Evolutionary conservation across 176 grass and related monocot species (phyloP), one percentile per base, ranked within the genome.

Genomic region (Rhipidocladum racemiflorum): DNA sequence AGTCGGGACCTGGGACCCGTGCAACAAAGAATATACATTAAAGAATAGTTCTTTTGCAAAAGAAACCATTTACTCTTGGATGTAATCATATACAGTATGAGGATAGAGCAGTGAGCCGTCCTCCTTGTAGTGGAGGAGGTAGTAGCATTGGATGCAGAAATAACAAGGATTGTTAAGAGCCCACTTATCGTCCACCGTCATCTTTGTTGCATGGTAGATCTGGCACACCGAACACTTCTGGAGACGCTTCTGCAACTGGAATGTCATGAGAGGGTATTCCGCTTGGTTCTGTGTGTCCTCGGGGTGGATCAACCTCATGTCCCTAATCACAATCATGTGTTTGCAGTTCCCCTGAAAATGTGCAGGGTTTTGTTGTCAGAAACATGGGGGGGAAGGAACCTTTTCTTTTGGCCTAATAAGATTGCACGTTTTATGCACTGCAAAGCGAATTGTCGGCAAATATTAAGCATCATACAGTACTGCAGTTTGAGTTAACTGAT

Each of bases 121-220:
- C 55, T 98, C 92, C 38, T 91, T 91, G 72, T 95, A 98, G 68
- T 98, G 96, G 39, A 99, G 96, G 64, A 99, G 92, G 75, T 90
- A 95, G 73, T 99, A 99, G 74, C 91, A 95, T 40, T 99, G 91
- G 75, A 90, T 87, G 91, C 96, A 95, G 76, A 95, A 99, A 78
- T 99, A 95, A 63, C 96, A 95, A 59, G 96, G 92, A 50, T 99
- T 95, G 14, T 86, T 81, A 4, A 79, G 82, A 72, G 96, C 87
- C 96, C 96, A 99, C 73, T 93, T 93, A 56, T 98, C 92, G 30
- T 95, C 92, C 0, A 91, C 84, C 36, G 95, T 91, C 92, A 95
- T 93, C 89, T 98, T 98, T 0, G 79, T 84, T 2, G 96, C 92
- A 3, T 59, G 87, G 78, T 90, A 95, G 55, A 98, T 94, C 75